These are phyloP conservation scores for Aspergillus ruber DNA, from an alignment of 2,329 filamentous ascomycete genomes.

Conservation along the genomic window DNA sequence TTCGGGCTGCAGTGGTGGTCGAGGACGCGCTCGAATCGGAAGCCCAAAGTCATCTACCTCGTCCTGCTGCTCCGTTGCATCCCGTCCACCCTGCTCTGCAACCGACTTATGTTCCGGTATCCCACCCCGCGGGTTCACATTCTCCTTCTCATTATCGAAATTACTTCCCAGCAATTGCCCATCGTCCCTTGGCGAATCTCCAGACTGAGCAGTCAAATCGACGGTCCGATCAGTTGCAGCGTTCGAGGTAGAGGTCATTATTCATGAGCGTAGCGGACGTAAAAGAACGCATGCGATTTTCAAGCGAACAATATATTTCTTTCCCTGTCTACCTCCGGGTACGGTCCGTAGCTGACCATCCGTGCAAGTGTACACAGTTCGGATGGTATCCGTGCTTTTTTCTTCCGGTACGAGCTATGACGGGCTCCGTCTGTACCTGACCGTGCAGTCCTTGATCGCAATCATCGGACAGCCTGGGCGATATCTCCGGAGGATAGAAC, in stretches of 20 bases:
- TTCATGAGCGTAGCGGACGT: constrained; percentile 14
- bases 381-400: background rate
- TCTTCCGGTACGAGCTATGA: background rate
- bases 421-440: constrained; percentile 4
- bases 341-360: background rate
- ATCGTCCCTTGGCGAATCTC: background rate
- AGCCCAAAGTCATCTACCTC: constrained; percentile 36
- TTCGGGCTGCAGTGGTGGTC: constrained; percentile 8
- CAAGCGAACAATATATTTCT: background rate
- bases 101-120: constrained; percentile 1
- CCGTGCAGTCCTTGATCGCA: constrained; percentile 4
- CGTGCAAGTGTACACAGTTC: background rate
- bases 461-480: constrained; percentile 13
- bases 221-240: constrained; percentile 21
- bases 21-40: constrained; percentile 25
- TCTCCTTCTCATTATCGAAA: constrained; percentile 11
- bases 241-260: constrained; percentile 26
- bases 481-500: constrained; percentile 16
- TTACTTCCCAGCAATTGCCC: background rate
- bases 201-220: constrained; percentile 15
- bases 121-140: constrained; percentile 5
- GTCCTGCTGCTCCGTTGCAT: constrained; percentile 4
- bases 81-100: constrained; percentile 1
- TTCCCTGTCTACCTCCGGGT: background rate
- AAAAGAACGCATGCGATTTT: background rate